A percentile compares a stretch with the other conserved stretches of the same genome.
Evolutionary conservation across 1,284 basidiomycete genomes (phyloP).

Genomic region (Sporisorium exsertum): DNA sequence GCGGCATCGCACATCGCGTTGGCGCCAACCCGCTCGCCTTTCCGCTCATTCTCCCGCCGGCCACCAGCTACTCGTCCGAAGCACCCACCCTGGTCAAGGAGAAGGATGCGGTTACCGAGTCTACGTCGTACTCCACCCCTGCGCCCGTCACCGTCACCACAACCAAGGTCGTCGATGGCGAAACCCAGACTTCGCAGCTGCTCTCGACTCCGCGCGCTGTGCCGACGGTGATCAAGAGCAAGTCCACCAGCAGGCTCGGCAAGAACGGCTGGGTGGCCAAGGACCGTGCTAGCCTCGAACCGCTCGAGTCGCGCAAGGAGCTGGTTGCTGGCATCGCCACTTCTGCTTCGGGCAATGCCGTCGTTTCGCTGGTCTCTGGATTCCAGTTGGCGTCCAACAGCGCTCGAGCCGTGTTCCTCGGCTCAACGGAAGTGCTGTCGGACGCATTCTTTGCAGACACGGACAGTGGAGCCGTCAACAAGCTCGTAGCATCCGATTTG

Average conservation of each 20-base stretch:
- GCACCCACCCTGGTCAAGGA: conserved; percentile 73
- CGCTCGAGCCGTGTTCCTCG: conserved; percentile 83
- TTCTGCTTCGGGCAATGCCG: conserved; percentile 9
- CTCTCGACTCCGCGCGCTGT: conserved; percentile 43
- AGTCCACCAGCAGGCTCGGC: conserved; percentile 27
- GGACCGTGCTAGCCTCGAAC: conserved; percentile 33
- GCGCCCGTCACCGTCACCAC: conserved; percentile 42
- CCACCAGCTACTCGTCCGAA: conserved; percentile 73
- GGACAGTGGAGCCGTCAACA: conserved; percentile 74
- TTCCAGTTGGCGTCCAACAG: conserved; percentile 84
- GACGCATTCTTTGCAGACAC: conserved; percentile 56
- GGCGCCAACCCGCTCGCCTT: conserved; percentile 84
- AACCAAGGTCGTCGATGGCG: conserved; percentile 38
- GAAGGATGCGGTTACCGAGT: conserved; percentile 14
- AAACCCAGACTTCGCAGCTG: conserved; percentile 17
- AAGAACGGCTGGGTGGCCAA: conserved; percentile 48
- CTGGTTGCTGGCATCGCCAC: conserved; percentile 49
- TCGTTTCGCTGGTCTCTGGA: conserved; percentile 79
- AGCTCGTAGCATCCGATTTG: conserved; percentile 79
- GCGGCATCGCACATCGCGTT: conserved; percentile 80
- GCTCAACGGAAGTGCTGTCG: conserved; percentile 82
- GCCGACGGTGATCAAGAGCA: conserved; percentile 35
- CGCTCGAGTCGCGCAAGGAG: conserved; percentile 38
- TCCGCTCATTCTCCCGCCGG: conserved; percentile 82
- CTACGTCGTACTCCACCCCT: conserved; percentile 37